Percentiles rank a stretch among this genome's conserved stretches.
Conservation (phyloP, 1,284 basidiomycete species). For the Irpex sp. region DNA sequence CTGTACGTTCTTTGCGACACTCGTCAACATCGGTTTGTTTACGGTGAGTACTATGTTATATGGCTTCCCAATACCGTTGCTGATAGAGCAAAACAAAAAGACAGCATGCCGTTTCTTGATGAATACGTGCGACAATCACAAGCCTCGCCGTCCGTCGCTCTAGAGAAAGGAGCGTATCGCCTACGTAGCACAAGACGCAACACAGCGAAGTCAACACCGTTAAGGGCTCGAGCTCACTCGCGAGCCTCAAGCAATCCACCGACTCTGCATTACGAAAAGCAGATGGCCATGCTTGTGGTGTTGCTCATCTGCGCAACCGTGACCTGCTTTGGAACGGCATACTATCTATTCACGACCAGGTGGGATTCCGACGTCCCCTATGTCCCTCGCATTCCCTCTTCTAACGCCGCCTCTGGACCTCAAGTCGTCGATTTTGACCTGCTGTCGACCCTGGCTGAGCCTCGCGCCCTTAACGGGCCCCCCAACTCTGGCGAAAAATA, state of each 20-base stretch:
- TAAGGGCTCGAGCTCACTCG: slow-evolving; percentile 4
- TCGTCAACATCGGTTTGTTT: too few relatives aligned
- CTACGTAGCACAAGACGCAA: slow-evolving; percentile 41
- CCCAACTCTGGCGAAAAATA: slow-evolving; percentile 32
- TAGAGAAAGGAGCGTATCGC: slow-evolving; percentile 61
- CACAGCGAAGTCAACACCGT: not conserved
- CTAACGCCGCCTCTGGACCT: not conserved
- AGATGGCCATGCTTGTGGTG: slow-evolving; percentile 35
- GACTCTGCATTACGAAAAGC: slow-evolving; percentile 22
- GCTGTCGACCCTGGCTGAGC: not conserved
- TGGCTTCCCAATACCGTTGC: not conserved
- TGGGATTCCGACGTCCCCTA: slow-evolving; percentile 29
- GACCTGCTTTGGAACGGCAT: slow-evolving; percentile 54
- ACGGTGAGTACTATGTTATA: too few relatives aligned
- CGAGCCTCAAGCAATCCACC: slow-evolving; percentile 16
- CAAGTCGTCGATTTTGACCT: slow-evolving; percentile 8
- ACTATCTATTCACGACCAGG: slow-evolving; percentile 63
- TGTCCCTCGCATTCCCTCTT: not conserved
- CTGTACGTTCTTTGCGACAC: too few relatives aligned
- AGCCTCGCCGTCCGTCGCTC: slow-evolving; percentile 56
- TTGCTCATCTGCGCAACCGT: slow-evolving; percentile 46
- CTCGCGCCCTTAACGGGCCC: not conserved
- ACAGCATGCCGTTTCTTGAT: not conserved
- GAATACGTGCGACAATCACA: slow-evolving; percentile 21
- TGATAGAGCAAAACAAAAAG: not conserved